These are phyloP conservation scores for Suillus fuscotomentosus DNA, from an alignment of 768 basidiomycete species.

Conservation along the genomic window DNA sequence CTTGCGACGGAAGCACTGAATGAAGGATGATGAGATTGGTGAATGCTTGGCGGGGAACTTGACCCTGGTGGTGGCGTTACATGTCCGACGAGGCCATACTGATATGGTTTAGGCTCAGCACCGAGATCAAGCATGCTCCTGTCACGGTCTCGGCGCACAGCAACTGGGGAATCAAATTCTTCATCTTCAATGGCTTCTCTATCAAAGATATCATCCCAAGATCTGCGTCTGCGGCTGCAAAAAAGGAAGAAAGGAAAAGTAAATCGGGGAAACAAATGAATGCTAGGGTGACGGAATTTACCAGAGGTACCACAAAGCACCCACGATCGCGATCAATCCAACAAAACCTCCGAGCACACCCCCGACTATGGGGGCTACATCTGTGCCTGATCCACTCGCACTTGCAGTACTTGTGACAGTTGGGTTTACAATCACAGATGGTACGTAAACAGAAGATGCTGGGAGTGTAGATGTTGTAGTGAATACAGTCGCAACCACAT, in stretches of 20 bases:
- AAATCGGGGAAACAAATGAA: constrained; percentile 2
- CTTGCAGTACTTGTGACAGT: constrained; percentile 9
- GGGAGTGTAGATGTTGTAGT: constrained; percentile 39
- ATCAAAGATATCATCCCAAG: constrained; percentile 55
- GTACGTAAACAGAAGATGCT: constrained; percentile 28
- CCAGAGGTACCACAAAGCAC: constrained; percentile 51
- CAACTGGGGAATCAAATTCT: constrained; percentile 16
- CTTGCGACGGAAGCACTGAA: constrained; percentile 11
- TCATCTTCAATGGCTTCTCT: constrained; percentile 34
- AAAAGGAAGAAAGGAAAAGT: constrained; percentile 11
- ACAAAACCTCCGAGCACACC: constrained; percentile 56
- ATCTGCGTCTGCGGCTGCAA: constrained; percentile 41
- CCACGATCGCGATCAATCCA: constrained; percentile 44
- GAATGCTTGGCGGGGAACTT: constrained; percentile 29
- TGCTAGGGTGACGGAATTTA: constrained; percentile 25
- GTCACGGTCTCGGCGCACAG: constrained; percentile 20
- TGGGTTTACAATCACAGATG: constrained; percentile 15
- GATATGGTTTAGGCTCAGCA: constrained; percentile 54
- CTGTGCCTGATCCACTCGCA: constrained; percentile 20
- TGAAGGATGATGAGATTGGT: neutral
- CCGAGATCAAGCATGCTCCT: constrained; percentile 28
- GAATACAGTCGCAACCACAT: constrained; percentile 32
- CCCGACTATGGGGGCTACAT: constrained; percentile 50
- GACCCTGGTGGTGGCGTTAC: constrained; percentile 28
- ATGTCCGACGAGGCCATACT: constrained; percentile 61